Evolutionary conservation across 1,284 basidiomycete genomes (phyloP).

Genomic region (Irpex lacteus): DNA sequence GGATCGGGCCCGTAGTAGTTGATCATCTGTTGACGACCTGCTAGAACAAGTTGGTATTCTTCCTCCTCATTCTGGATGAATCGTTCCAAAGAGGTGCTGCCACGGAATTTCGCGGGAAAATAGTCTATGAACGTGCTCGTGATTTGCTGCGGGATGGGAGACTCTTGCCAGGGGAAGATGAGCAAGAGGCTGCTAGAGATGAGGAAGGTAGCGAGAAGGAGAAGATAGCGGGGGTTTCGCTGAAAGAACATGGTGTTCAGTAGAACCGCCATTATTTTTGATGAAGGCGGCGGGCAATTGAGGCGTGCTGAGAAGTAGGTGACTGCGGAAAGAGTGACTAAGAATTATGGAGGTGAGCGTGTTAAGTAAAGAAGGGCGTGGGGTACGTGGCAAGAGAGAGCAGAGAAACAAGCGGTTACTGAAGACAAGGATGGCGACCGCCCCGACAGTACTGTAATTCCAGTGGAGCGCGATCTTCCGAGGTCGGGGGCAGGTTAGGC

Average conservation of each 20-base stretch:
- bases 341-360: not conserved
- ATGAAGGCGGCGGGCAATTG: not conserved
- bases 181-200: conserved; percentile 12
- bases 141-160: not conserved
- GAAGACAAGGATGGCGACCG: not conserved
- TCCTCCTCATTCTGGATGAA: conserved; percentile 10
- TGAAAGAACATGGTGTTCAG: conserved; percentile 6
- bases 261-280: conserved; percentile 5
- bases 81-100: conserved; percentile 5
- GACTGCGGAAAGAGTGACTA: not conserved
- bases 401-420: not conserved
- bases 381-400: not conserved
- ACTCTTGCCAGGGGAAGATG: not conserved
- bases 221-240: conserved; percentile 15
- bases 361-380: not conserved
- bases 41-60: conserved; percentile 7
- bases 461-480: not conserved
- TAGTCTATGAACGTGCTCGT: not conserved
- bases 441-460: not conserved
- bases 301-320: not conserved
- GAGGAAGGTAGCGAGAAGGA: conserved; percentile 13
- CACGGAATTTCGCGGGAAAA: conserved; percentile 10
- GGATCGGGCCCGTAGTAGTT: conserved; percentile 7
- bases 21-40: conserved; percentile 7
- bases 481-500: not conserved